Evolutionary conservation across 345 rosid species (phyloP).

Genomic region (Brassica cretica): DNA sequence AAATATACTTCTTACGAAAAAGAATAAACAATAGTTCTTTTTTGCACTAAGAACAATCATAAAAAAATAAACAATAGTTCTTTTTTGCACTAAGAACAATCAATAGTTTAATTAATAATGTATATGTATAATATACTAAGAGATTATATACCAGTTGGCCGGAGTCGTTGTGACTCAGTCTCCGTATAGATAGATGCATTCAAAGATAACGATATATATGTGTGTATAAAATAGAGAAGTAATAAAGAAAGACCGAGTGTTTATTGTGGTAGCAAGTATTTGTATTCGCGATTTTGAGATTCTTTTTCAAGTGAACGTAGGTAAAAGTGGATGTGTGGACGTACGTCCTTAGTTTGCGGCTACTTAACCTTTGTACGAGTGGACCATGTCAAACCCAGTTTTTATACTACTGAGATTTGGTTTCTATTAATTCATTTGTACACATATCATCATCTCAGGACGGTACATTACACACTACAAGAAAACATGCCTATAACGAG

Average conservation of each 20-base stretch:
- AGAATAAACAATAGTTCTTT: background rate
- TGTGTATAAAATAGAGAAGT: conserved; percentile 7
- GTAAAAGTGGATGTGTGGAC: conserved; percentile 35
- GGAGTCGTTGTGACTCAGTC: background rate
- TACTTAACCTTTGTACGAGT: conserved; percentile 24
- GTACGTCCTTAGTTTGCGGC: conserved; percentile 39
- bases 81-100: background rate
- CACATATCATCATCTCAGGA: background rate
- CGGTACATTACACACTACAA: background rate
- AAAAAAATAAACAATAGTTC: background rate
- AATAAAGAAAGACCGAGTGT: conserved; percentile 3
- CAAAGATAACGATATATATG: conserved; percentile 4
- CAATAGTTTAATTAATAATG: background rate
- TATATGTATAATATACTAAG: background rate
- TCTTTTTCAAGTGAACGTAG: conserved; percentile 9
- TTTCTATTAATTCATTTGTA: background rate
- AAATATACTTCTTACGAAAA: background rate
- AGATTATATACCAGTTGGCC: background rate
- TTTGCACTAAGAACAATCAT: no score
- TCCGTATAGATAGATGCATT: conserved; percentile 1
- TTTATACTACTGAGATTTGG: background rate
- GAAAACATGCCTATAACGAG: no score
- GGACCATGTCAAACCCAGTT: conserved; percentile 31
- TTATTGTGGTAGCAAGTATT: background rate
- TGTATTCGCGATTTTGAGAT: background rate